A percentile compares a stretch with the other conserved stretches of the same genome.
phyloP scores from a whole-genome alignment of 768 basidiomycete genomes.

The Baorangia bicolor region DNA sequence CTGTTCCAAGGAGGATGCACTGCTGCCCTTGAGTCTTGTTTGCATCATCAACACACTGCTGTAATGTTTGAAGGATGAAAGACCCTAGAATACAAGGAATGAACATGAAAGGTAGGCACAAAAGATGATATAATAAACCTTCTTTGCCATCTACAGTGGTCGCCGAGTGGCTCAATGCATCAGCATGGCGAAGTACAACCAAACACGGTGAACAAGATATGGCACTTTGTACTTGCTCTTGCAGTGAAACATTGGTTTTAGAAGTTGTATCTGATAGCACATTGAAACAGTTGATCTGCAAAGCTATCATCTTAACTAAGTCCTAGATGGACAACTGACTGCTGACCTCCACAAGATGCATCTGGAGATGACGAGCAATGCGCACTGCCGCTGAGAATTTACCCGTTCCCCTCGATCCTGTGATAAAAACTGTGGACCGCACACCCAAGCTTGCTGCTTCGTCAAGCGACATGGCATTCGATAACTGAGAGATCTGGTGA shows the following conservation, averaged over 20 bases:
- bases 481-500: slow-evolving; percentile 52
- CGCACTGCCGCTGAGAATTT: slow-evolving; percentile 65
- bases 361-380: slow-evolving; percentile 62
- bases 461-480: slow-evolving; percentile 57
- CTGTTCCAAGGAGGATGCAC: slow-evolving; percentile 72
- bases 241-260: slow-evolving; percentile 72
- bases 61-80: slow-evolving; percentile 52
- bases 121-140: slow-evolving; percentile 22
- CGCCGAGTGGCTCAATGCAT: slow-evolving; percentile 72
- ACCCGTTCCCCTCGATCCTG: slow-evolving; percentile 78
- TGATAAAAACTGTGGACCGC: slow-evolving; percentile 69
- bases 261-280: slow-evolving; percentile 73
- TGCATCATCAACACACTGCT: slow-evolving; percentile 58
- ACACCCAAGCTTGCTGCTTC: slow-evolving; percentile 60
- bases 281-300: slow-evolving; percentile 83
- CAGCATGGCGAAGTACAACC: slow-evolving; percentile 73
- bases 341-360: slow-evolving; percentile 76
- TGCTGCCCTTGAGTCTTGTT: slow-evolving; percentile 69
- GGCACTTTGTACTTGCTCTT: slow-evolving; percentile 75
- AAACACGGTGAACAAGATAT: slow-evolving; percentile 80
- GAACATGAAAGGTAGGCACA: not conserved
- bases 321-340: not conserved
- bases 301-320: not conserved
- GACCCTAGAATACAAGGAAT: slow-evolving; percentile 44
- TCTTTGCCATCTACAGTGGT: slow-evolving; percentile 64